Conservation (phyloP, 2,329 filamentous ascomycete genomes). For the Tolypocladium album region DNA sequence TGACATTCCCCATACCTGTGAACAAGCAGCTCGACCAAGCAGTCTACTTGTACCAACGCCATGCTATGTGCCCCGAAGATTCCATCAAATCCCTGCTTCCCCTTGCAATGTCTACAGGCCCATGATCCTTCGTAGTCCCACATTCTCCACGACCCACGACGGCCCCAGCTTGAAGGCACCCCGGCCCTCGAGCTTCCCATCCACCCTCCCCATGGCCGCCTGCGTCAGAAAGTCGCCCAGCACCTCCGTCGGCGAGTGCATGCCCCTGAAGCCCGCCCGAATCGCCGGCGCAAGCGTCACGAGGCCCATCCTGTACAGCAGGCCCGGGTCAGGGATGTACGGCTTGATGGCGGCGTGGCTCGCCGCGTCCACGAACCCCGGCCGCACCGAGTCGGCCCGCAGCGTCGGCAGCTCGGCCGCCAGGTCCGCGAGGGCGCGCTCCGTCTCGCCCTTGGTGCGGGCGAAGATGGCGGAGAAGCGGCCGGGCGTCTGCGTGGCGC, state of each 20-base stretch:
- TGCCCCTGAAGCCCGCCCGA: conserved; percentile 7
- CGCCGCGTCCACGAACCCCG: conserved; percentile 44
- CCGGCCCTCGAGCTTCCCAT: conserved; percentile 12
- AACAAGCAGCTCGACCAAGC: not conserved
- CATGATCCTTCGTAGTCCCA: conserved; percentile 21
- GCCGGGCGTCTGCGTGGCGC: conserved; percentile 47
- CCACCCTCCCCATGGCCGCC: conserved; percentile 30
- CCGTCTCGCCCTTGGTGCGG: conserved; percentile 56
- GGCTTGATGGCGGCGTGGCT: conserved; percentile 29
- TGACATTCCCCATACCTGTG: no score
- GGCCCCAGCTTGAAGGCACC: conserved; percentile 22
- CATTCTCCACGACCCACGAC: conserved; percentile 24
- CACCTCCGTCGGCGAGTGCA: conserved; percentile 29
- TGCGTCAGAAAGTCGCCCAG: conserved; percentile 33
- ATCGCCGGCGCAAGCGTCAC: conserved; percentile 15
- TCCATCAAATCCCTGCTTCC: no score
- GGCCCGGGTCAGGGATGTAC: conserved; percentile 25
- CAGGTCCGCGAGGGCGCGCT: conserved; percentile 46
- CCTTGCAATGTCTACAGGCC: no score
- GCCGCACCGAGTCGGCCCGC: conserved; percentile 45
- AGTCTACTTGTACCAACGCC: not conserved
- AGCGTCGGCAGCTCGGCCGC: conserved; percentile 32
- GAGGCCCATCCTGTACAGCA: conserved; percentile 4
- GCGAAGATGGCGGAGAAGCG: conserved; percentile 47
- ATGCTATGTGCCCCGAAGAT: not conserved